Evolutionary conservation across 345 rosid species (phyloP), one percentile per base, ranked within the genome.

Genomic region (Bretschneidera sinensis): DNA sequence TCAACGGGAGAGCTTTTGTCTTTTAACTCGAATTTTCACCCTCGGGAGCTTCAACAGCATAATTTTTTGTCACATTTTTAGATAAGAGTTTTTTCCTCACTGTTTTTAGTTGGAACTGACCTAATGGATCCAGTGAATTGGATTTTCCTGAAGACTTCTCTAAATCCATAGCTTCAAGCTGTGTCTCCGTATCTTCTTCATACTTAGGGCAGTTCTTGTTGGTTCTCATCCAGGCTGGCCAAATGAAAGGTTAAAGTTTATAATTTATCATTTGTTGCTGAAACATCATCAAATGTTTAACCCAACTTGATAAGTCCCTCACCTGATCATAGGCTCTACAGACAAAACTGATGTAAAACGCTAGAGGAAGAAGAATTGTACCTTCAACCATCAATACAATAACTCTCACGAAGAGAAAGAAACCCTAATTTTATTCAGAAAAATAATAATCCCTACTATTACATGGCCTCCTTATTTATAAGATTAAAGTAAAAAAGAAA

Each of bases 241-340:
- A 68, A 55, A 43, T 20, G 62, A 55, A 76, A 63, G 39, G 17
- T 17, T 20, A 61, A 23, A 21, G 16, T 57, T 67, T 56, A 65
- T 16, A 59, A 52, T 28, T 22, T 59, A 51, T 17, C 23, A 59
- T 54, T 25, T 43, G 25, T 39, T 25, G 65, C 48, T 21, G 43
- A 57, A 66, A 28, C 35, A 52, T 39, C 20, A 50, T 23, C 21
- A 48, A 48, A 23, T 24, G 21, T 20, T 34, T 53, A 18, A 3
- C 39, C 57, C 21, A 57, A 51, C 51, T 60, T 14, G 23, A 43
- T 53, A 57, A 65, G 50, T 48, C 31, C 51, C 71, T 21, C 65
- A 94, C 97, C 99, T 88, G 96, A 72, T 92, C 92, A 74, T 97
- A 88, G 62, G 99, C 97, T 65, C 97, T 96, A 50, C 99, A 88